Evolutionary conservation across 208 protist species (phyloP).

Genomic region (Leptomonas seymouri): DNA sequence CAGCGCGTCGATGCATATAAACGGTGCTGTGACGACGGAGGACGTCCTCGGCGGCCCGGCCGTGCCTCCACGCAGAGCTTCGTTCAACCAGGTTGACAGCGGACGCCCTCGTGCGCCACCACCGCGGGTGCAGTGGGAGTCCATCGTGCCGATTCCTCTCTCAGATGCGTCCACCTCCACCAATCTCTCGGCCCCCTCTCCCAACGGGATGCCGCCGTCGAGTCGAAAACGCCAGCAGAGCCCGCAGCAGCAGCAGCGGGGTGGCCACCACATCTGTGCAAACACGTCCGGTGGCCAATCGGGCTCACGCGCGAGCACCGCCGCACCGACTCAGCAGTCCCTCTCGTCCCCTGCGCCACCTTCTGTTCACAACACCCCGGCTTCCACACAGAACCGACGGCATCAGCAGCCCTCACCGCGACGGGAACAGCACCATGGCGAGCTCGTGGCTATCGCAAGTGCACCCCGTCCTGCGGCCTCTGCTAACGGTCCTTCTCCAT

Average conservation of each 20-base stretch:
- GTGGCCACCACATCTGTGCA: not conserved
- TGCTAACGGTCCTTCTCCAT: not conserved
- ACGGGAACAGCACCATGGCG: not conserved
- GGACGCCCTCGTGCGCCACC: not conserved
- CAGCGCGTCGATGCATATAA: conserved; percentile 1
- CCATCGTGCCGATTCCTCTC: conserved; percentile 4
- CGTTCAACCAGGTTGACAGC: conserved; percentile 11
- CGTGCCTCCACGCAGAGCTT: conserved; percentile 6
- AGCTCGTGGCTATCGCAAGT: not conserved
- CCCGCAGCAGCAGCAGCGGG: conserved; percentile 4
- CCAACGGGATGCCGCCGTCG: not conserved
- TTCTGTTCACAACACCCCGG: not conserved
- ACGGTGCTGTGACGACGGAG: not conserved
- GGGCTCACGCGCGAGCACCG: conserved; percentile 4
- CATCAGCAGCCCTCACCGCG: conserved; percentile 1
- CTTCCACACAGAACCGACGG: not conserved
- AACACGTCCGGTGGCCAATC: not conserved
- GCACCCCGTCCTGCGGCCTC: not conserved
- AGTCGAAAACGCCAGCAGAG: conserved; percentile 6
- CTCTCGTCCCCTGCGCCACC: not conserved
- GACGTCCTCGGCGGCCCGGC: not conserved
- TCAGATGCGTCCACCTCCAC: conserved; percentile 6
- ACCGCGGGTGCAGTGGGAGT: conserved; percentile 16
- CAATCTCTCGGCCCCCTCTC: not conserved
- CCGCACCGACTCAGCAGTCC: not conserved